Conservation (phyloP, 2,329 filamentous ascomycete genomes). For the Coniella vitis region DNA sequence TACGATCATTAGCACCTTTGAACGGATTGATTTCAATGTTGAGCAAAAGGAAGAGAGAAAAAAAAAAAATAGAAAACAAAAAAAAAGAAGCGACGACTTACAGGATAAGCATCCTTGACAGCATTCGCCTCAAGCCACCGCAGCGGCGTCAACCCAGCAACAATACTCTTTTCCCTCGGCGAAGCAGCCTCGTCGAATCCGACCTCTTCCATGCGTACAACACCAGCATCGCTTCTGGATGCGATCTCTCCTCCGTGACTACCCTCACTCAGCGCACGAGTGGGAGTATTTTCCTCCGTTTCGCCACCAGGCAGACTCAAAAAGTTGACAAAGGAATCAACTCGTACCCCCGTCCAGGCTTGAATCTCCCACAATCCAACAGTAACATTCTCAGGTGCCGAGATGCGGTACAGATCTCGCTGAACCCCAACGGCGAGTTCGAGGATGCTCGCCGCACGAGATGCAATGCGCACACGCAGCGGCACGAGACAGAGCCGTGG, state of each 20-base stretch:
- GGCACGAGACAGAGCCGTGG: constrained; percentile 79
- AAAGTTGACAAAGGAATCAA: constrained; percentile 79
- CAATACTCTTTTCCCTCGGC: background rate
- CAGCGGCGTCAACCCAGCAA: constrained; percentile 3
- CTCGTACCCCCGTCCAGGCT: constrained; percentile 63
- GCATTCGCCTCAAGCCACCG: constrained; percentile 20
- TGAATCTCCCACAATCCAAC: constrained; percentile 65
- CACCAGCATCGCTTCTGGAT: too few relatives aligned
- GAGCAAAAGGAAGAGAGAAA: background rate
- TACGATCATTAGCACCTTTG: too few relatives aligned
- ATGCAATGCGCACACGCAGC: constrained; percentile 44
- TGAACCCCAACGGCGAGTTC: constrained; percentile 58
- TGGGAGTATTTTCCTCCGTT: too few relatives aligned
- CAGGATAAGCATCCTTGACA: constrained; percentile 26
- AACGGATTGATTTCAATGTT: too few relatives aligned
- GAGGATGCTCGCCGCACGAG: constrained; percentile 27
- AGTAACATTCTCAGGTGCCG: constrained; percentile 43
- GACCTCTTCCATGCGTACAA: background rate
- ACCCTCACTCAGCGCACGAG: too few relatives aligned
- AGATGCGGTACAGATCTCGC: constrained; percentile 57
- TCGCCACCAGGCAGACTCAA: constrained; percentile 46
- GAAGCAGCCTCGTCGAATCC: constrained; percentile 5
- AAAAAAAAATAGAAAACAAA: background rate
- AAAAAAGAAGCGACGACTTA: constrained; percentile 18
- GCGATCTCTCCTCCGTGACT: too few relatives aligned